Percentiles rank a stretch among this genome's conserved stretches.
These are phyloP conservation scores for Didymella segeticola DNA, from an alignment of 2,329 filamentous ascomycete genomes.

Conservation along the genomic window DNA sequence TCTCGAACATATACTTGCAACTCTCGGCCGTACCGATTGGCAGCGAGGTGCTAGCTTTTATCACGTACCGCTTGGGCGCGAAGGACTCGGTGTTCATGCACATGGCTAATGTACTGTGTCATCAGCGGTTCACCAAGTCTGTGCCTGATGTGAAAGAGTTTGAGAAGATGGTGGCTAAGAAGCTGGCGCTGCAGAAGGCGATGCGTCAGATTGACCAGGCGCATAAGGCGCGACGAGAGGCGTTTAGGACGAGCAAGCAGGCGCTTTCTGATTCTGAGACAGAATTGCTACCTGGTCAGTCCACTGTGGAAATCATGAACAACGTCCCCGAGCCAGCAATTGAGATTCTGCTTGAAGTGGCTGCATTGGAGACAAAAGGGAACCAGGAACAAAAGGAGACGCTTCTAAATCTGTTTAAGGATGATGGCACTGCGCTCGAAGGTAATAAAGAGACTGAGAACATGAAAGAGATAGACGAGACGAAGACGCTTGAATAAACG, in stretches of 20 bases:
- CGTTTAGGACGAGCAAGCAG: background rate
- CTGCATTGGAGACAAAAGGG: background rate
- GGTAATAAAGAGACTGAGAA: background rate
- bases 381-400: background rate
- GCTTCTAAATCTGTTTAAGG: background rate
- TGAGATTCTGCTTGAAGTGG: background rate
- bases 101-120: background rate
- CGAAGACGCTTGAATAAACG: background rate
- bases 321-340: no score
- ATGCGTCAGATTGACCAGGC: constrained; percentile 7
- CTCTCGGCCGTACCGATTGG: background rate
- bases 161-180: constrained; percentile 1
- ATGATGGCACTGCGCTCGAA: background rate
- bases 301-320: no score
- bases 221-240: background rate
- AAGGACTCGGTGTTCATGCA: constrained; percentile 4
- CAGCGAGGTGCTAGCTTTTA: background rate
- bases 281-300: no score
- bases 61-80: background rate
- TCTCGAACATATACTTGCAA: background rate
- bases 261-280: background rate
- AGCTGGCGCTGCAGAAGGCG: background rate
- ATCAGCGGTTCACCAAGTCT: background rate
- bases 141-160: background rate
- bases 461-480: background rate